A percentile compares a stretch with the other conserved stretches of the same genome.
Evolutionary conservation across 306 rosid genomes (phyloP).

Genomic region (Trifolium fragiferum): DNA sequence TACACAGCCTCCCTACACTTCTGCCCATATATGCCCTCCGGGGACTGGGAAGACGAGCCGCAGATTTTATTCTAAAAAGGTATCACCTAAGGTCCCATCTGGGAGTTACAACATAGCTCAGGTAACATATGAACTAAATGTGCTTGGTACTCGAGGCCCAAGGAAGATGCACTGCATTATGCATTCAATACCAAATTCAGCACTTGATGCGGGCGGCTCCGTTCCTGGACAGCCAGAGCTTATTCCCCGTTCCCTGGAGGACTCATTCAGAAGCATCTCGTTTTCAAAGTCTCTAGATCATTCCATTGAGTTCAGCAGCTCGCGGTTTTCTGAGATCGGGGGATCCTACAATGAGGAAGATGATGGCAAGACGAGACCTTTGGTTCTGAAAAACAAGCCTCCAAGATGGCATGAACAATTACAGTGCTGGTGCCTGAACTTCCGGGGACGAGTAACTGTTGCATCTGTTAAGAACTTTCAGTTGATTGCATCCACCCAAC

Average conservation of each 20-base stretch:
- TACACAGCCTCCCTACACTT: slow-evolving; percentile 76
- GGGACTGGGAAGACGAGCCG: slow-evolving; percentile 80
- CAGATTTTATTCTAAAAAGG: slow-evolving; percentile 87
- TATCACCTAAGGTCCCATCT: slow-evolving; percentile 90
- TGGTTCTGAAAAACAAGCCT: slow-evolving; percentile 85
- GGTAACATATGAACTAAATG: slow-evolving; percentile 85
- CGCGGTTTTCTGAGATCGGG: slow-evolving; percentile 74
- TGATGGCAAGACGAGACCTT: slow-evolving; percentile 62
- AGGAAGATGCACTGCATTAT: slow-evolving; percentile 90
- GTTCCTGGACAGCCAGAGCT: slow-evolving; percentile 86
- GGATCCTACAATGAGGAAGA: slow-evolving; percentile 57
- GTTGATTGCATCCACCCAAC: slow-evolving; percentile 75
- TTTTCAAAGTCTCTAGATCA: slow-evolving; percentile 72
- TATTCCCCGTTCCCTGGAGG: slow-evolving; percentile 66
- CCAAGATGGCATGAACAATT: slow-evolving; percentile 92
- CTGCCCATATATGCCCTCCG: slow-evolving; percentile 63
- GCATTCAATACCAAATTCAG: slow-evolving; percentile 85
- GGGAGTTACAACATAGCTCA: slow-evolving; percentile 94
- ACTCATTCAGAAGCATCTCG: slow-evolving; percentile 77
- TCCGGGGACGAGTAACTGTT: slow-evolving; percentile 82
- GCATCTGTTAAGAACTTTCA: slow-evolving; percentile 91
- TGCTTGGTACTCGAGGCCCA: slow-evolving; percentile 93
- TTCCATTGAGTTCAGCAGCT: slow-evolving; percentile 77
- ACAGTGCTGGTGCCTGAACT: slow-evolving; percentile 92
- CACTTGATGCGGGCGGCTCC: slow-evolving; percentile 72